Evolutionary conservation across 257 asterid species (phyloP), one percentile per base, ranked within the genome.

Genomic region (Lantana camara): DNA sequence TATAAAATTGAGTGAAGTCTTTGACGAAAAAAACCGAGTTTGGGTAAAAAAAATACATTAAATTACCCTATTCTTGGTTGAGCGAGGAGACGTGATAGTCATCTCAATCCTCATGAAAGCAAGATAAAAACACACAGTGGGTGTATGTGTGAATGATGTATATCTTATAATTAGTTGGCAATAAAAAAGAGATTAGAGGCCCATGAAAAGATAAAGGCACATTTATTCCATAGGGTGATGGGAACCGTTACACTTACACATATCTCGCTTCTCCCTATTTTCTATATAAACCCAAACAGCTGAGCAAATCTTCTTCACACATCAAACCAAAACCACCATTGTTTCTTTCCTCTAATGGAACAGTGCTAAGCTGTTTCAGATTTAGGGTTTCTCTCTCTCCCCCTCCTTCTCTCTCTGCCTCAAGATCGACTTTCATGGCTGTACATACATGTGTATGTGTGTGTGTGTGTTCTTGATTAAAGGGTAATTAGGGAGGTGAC

Each of bases 401-500:
- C 8, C 37, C 13, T 21, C n/a, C n/a, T n/a, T n/a, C n/a, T n/a
- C n/a, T n/a, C n/a, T n/a, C n/a, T n/a, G n/a, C n/a, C 57, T 17
- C 1, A 48, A 13, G 8, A 16, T 7, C 51, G 13, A 17, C 15
- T 13, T n/a, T 15, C 14, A 20, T 8, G 42, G 20, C 40, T 60
- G 20, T 7, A 51, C 6, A 21, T 6, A 35, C 5, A 11, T 5
- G 30, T 34, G n/a, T 23, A 7, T 40, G 7, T 60, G n/a, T 23
- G n/a, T 41, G 7, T 32, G 2, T n/a, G n/a, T 24, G 5, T 44
- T 0, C 8, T 45, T 64, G 44, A 32, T 14, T 0, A 11, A 75
- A 27, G 74, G 83, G 80, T 80, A 78, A 83, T 27, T 27, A 2
- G 64, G 87, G 87, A 56, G 85, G 91, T 89, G 95, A 89, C 96